Percentiles rank a stretch among this genome's conserved stretches.
Conservation (phyloP, 768 basidiomycete genomes). For the Boletus tomentosulus region DNA sequence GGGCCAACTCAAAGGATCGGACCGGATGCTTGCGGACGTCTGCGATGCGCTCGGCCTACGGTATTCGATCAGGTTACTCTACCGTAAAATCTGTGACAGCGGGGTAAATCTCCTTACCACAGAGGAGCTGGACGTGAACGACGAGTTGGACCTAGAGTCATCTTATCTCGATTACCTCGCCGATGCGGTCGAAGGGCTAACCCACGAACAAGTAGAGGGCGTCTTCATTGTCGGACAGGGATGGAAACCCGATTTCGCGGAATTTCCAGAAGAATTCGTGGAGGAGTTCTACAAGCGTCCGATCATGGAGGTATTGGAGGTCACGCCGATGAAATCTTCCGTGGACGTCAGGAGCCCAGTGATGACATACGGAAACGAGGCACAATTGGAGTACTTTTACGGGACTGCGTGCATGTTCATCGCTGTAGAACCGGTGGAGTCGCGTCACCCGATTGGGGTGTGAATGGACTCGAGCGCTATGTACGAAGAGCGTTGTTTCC, state of each 20-base stretch:
- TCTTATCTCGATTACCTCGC: fast-evolving
- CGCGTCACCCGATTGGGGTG: background rate
- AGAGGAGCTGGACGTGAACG: background rate
- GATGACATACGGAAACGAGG: constrained; percentile 5
- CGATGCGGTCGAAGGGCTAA: background rate
- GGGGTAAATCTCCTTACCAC: background rate
- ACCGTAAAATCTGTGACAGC: background rate
- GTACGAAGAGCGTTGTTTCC: too few relatives aligned
- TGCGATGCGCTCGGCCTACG: constrained; percentile 6
- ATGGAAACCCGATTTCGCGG: background rate
- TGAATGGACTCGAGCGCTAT: background rate
- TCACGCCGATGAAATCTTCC: constrained; percentile 10
- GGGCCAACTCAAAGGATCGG: constrained; percentile 13
- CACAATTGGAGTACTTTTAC: constrained; percentile 5
- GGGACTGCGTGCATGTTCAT: constrained; percentile 15
- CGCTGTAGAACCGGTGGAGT: background rate
- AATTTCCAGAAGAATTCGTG: background rate
- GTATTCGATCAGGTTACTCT: constrained; percentile 3
- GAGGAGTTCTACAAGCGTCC: background rate
- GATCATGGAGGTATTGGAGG: constrained; percentile 6
- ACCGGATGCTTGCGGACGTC: constrained; percentile 2
- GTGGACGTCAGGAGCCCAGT: background rate
- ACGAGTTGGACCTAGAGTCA: background rate
- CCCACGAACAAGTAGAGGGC: constrained; percentile 4
- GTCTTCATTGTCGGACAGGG: background rate